Conservation (phyloP, 2,329 filamentous ascomycete genomes). For the Pseudofabraea citricarpa region DNA sequence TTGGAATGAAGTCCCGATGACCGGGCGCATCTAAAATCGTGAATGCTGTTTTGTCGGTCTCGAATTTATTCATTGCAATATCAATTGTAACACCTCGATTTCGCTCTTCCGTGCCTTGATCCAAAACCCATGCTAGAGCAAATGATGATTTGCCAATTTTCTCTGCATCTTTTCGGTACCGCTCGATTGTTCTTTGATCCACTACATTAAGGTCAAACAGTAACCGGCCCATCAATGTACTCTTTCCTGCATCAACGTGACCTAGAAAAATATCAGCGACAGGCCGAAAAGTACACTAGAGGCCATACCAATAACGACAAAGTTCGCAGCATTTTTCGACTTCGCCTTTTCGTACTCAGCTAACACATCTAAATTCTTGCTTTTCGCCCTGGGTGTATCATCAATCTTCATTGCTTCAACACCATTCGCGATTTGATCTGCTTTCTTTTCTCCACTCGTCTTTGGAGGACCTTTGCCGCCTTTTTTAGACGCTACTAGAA, state of each 20-base stretch:
- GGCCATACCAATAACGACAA: constrained; percentile 80
- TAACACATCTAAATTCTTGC: constrained; percentile 80
- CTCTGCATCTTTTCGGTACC: constrained; percentile 82
- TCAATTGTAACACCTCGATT: constrained; percentile 92
- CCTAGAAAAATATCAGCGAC: constrained; percentile 43
- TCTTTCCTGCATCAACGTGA: constrained; percentile 96
- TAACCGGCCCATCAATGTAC: constrained; percentile 93
- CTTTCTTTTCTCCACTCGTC: constrained; percentile 34
- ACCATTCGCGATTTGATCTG: constrained; percentile 37
- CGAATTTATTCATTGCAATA: constrained; percentile 91
- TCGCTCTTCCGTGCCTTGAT: constrained; percentile 85
- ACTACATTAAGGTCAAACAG: constrained; percentile 85
- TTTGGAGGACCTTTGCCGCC: constrained; percentile 32
- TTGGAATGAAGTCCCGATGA: constrained; percentile 93
- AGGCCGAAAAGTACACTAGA: constrained; percentile 10
- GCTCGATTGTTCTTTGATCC: constrained; percentile 82
- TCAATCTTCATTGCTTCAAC: constrained; percentile 42
- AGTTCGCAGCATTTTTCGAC: constrained; percentile 78
- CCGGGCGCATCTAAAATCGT: constrained; percentile 95
- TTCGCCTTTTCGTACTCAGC: constrained; percentile 72
- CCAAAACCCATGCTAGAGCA: constrained; percentile 93
- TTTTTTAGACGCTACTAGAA: constrained; percentile 36
- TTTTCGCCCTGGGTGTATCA: constrained; percentile 54
- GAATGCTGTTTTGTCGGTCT: constrained; percentile 80
- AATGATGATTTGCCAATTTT: constrained; percentile 93